These are phyloP conservation scores for Volvox carteri DNA, from an alignment of 163 green algal species.

Conservation along the genomic window DNA sequence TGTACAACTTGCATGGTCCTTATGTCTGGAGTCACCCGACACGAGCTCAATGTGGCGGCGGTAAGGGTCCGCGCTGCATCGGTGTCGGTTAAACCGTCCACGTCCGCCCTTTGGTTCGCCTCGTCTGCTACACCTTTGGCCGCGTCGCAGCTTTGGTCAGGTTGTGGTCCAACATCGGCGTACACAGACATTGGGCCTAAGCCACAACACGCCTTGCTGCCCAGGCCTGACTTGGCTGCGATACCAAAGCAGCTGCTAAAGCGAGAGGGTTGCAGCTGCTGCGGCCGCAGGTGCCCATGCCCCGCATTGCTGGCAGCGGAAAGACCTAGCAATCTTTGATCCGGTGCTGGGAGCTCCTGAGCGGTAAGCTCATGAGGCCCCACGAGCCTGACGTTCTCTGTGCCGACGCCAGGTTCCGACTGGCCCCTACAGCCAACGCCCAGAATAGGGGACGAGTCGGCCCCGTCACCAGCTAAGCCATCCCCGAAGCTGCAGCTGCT, in stretches of 20 bases:
- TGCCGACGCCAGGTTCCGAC: background rate
- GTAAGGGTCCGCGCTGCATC: background rate
- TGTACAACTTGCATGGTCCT: constrained; percentile 13
- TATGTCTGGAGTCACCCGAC: background rate
- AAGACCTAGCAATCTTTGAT: background rate
- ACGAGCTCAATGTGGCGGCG: background rate
- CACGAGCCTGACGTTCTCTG: background rate
- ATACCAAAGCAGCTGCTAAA: background rate
- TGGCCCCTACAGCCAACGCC: background rate
- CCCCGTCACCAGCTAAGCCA: background rate
- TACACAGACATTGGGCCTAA: background rate
- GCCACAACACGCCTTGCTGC: background rate
- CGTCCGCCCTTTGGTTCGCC: background rate
- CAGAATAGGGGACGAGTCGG: background rate
- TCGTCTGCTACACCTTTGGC: background rate
- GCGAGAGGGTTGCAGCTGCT: background rate
- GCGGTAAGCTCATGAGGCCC: background rate
- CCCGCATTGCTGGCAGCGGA: background rate
- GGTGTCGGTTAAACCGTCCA: background rate
- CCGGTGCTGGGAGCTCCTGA: background rate
- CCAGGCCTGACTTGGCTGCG: background rate
- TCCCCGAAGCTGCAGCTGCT: constrained; percentile 52
- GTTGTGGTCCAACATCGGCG: background rate
- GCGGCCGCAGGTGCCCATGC: background rate
- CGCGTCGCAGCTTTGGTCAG: background rate